phyloP scores from a whole-genome alignment of 129 eudicot species.

The Pulicaria dysenterica region DNA sequence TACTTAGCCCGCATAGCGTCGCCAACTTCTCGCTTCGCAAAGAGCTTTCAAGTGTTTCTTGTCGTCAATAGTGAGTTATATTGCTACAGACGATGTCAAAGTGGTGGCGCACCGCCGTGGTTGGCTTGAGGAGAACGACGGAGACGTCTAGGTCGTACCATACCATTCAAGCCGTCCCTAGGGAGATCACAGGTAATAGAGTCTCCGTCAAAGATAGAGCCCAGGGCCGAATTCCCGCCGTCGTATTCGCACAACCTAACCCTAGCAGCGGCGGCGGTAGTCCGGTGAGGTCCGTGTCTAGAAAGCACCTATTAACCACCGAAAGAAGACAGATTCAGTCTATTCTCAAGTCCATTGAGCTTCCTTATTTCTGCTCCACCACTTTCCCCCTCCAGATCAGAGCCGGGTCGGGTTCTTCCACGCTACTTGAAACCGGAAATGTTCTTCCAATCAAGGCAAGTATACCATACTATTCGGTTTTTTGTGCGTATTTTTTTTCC shows the following conservation, averaged over 20 bases:
- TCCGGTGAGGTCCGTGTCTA: constrained; percentile 45
- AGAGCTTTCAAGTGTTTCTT: background rate
- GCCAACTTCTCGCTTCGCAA: background rate
- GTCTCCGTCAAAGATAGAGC: constrained; percentile 78
- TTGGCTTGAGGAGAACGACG: constrained; percentile 30
- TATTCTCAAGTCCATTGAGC: constrained; percentile 55
- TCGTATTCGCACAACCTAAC: constrained; percentile 65
- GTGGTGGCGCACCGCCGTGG: constrained; percentile 75
- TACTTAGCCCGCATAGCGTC: no score
- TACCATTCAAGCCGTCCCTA: constrained; percentile 84
- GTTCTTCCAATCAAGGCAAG: constrained; percentile 83
- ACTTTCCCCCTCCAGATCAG: constrained; percentile 78
- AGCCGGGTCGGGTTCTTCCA: constrained; percentile 89
- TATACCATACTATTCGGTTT: background rate
- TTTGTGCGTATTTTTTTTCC: background rate
- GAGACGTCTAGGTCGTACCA: constrained; percentile 46
- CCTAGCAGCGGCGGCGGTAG: constrained; percentile 28
- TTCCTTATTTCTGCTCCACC: constrained; percentile 75
- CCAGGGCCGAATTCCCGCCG: constrained; percentile 91
- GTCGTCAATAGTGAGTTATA: background rate
- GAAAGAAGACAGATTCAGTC: constrained; percentile 81
- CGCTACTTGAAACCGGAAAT: constrained; percentile 65
- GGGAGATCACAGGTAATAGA: constrained; percentile 67
- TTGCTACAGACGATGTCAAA: constrained; percentile 43
- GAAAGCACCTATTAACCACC: constrained; percentile 66